Evolutionary conservation across 371 early-diverging fungal genomes (phyloP), one percentile per base, ranked within the genome.

Genomic region (Haplosporangium sp.): DNA sequence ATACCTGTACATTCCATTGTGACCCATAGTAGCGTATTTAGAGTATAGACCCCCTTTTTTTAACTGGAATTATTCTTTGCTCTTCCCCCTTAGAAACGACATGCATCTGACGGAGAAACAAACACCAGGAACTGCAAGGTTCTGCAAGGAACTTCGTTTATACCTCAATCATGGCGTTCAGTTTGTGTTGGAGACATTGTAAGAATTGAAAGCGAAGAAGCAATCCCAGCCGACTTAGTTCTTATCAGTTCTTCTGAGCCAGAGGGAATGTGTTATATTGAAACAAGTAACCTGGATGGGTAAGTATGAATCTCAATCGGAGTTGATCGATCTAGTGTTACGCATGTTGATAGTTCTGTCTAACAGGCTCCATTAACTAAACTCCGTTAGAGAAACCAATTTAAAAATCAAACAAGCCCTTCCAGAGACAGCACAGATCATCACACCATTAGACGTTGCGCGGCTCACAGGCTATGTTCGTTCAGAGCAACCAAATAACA

Each of bases 241-340:
- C 69, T 97, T 37, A 73, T 97, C 37, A 94, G 95, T 76, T 92
- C 92, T 63, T 90, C 91, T 17, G 96, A 97, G 74, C 96, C 95
- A 8, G 95, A 93, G 83, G 96, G 92, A 38, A 86, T 95, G 75
- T 97, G 97, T 74, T 98, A 96, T 78, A 93, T 98, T 48, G 98
- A 99, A 76, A 98, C 99, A 38, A 94, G 94, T 71, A 97, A 97
- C 84, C 83, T 99, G 69, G 97, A 99, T 81, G 99, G 99, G 89
- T 91, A 85, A 81, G 74, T 15, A 59, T 39, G 45, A 45, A 13
- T 3, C 45, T 45, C 45, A 45, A 15, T 3, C 10, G 10, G 15
- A 13, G 15, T 45, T 13, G 45, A 45, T 8, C 37, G 58, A 35
- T 39, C 15, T 37, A 0, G 27, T 27, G 27, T 27, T 27, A 27